Percentiles rank a stretch among this genome's conserved stretches.
Evolutionary conservation across 176 grass and related monocot genomes (phyloP).

Genomic region (Carex littledalei): DNA sequence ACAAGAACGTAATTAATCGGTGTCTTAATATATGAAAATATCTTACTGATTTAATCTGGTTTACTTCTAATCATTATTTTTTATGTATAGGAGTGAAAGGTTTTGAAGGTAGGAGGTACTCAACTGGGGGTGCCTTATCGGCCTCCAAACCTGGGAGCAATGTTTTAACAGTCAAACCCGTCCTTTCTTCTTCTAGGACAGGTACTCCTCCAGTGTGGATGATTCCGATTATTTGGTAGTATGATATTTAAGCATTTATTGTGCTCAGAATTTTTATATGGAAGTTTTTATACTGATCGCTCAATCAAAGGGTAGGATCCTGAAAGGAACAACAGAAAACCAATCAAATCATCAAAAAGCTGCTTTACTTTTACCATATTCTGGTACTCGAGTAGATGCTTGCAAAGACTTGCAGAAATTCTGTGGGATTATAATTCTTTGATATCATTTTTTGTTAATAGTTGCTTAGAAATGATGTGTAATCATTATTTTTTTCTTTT

Average conservation of each 20-base stretch:
- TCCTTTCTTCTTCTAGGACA: conserved; percentile 24
- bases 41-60: conserved; percentile 9
- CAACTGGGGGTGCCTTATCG: conserved; percentile 23
- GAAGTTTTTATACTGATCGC: not conserved
- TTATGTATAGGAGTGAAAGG: conserved; percentile 14
- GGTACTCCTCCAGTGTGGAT: not conserved
- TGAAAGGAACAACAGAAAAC: conserved; percentile 49
- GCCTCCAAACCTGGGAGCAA: conserved; percentile 23
- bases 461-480: not conserved
- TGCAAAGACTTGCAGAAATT: conserved; percentile 32
- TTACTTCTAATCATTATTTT: not conserved
- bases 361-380: not conserved
- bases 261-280: not conserved
- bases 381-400: not conserved
- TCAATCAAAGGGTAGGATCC: conserved; percentile 27
- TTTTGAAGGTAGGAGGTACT: conserved; percentile 31
- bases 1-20: not conserved
- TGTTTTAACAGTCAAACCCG: conserved; percentile 20
- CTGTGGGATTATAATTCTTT: conserved; percentile 40
- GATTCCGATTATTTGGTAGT: not conserved
- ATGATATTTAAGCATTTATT: conserved; percentile 5
- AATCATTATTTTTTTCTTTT: not conserved
- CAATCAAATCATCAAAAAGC: conserved; percentile 34
- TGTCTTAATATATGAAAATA: not conserved
- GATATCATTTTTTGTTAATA: not conserved